phyloP scores from a whole-genome alignment of 1,139 yeast species.

The Kurtzmaniella quercitrusa region DNA sequence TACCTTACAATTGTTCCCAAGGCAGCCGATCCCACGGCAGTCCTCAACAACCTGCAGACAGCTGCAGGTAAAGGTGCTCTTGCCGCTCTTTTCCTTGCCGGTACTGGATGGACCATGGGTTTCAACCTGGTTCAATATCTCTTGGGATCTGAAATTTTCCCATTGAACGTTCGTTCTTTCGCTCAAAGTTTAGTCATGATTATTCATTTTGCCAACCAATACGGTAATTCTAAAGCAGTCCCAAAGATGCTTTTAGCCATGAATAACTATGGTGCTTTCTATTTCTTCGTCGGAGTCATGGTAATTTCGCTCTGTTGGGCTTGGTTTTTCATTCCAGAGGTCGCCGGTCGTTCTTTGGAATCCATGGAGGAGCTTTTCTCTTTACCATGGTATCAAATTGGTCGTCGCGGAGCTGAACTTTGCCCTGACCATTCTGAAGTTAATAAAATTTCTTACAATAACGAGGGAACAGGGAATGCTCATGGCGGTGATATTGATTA shows the following conservation, averaged over 20 bases:
- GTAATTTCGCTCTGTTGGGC: conserved; percentile 41
- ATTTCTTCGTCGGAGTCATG: conserved; percentile 47
- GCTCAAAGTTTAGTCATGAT: conserved; percentile 56
- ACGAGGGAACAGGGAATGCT: conserved; percentile 12
- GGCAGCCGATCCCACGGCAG: conserved; percentile 27
- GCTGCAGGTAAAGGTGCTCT: conserved; percentile 48
- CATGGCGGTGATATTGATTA: conserved; percentile 14
- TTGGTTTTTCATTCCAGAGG: conserved; percentile 53
- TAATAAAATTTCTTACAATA: conserved; percentile 20
- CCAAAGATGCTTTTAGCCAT: conserved; percentile 49
- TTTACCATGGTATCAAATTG: conserved; percentile 56
- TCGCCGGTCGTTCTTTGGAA: conserved; percentile 51
- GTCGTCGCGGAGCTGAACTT: conserved; percentile 47
- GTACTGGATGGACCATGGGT: conserved; percentile 62
- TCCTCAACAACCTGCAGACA: conserved; percentile 24
- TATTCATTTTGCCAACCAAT: conserved; percentile 57
- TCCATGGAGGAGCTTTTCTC: conserved; percentile 54
- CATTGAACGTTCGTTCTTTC: conserved; percentile 48
- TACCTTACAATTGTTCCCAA: conserved; percentile 45
- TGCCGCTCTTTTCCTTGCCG: conserved; percentile 49
- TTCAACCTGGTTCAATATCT: conserved; percentile 58
- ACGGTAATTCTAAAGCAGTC: conserved; percentile 55
- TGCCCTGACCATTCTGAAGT: conserved; percentile 53
- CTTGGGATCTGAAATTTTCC: conserved; percentile 56
- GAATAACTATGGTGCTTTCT: conserved; percentile 51